A percentile compares a stretch with the other conserved stretches of the same genome.
Conservation (phyloP, 352 stramenopile species). For the Phytophthora sansomeana region DNA sequence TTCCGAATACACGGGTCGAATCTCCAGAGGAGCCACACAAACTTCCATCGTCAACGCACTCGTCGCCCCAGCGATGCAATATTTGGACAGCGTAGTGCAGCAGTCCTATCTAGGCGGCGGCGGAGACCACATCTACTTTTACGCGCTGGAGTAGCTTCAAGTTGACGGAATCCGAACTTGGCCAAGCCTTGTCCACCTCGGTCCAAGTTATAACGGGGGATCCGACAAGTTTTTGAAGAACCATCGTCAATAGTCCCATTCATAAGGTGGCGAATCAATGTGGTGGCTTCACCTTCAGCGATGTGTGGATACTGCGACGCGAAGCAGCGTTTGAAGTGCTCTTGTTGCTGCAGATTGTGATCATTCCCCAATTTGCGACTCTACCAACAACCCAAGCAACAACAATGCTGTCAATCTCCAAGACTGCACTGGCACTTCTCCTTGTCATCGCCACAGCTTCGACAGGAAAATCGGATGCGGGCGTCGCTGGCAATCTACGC, state of each 20-base stretch:
- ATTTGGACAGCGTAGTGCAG: conserved; percentile 65
- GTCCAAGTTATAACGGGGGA: conserved; percentile 9
- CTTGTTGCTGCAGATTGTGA: not conserved
- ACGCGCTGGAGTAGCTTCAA: conserved; percentile 35
- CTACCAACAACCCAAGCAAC: conserved; percentile 12
- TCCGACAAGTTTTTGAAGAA: conserved; percentile 13
- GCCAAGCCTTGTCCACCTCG: not conserved
- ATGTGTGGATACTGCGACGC: not conserved
- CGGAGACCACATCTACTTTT: conserved; percentile 35
- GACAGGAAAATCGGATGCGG: not conserved
- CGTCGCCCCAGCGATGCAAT: conserved; percentile 53
- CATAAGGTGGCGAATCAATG: conserved; percentile 12
- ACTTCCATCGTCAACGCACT: conserved; percentile 59
- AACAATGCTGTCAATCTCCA: conserved; percentile 19
- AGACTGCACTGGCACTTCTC: conserved; percentile 17
- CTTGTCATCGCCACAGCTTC: conserved; percentile 3
- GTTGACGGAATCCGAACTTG: not conserved
- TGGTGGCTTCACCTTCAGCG: not conserved
- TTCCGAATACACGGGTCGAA: conserved; percentile 71
- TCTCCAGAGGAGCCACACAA: conserved; percentile 41
- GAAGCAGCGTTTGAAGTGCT: not conserved
- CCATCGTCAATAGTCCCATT: not conserved
- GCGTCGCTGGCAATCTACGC: conserved; percentile 13
- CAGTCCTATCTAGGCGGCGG: conserved; percentile 30
- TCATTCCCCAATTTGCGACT: conserved; percentile 24